These are phyloP conservation scores for Mycena filopes DNA, from an alignment of 768 basidiomycete genomes.

Conservation along the genomic window DNA sequence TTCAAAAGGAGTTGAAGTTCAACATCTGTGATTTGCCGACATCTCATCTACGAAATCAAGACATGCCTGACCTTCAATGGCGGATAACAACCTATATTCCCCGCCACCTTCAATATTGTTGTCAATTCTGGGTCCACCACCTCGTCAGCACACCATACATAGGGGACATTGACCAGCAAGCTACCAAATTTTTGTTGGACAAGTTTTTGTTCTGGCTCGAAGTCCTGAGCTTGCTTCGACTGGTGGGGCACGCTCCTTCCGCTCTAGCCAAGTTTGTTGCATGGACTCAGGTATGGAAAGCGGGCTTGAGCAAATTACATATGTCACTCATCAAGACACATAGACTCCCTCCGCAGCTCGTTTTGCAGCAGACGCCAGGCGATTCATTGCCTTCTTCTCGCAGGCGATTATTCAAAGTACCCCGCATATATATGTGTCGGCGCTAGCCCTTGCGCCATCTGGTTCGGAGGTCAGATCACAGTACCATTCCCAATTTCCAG, in stretches of 20 bases:
- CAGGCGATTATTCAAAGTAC: neutral
- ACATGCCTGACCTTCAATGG: constrained; percentile 4
- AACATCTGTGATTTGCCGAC: constrained; percentile 17
- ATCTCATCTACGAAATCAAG: constrained; percentile 11
- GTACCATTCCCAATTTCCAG: neutral
- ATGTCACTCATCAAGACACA: neutral
- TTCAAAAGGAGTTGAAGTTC: constrained; percentile 15
- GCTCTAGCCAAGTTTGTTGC: neutral
- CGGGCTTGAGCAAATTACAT: neutral
- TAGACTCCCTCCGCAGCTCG: no score
- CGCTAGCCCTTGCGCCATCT: constrained; percentile 1
- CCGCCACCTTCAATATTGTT: constrained; percentile 20
- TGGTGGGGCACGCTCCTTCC: neutral
- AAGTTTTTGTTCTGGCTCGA: constrained; percentile 24
- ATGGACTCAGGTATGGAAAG: neutral
- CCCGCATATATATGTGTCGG: constrained; percentile 12
- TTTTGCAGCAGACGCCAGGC: constrained; percentile 1
- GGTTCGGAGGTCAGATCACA: neutral
- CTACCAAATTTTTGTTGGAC: constrained; percentile 5
- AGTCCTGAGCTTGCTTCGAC: neutral
- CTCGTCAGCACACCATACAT: neutral
- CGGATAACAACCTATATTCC: constrained; percentile 14
- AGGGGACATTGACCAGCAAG: neutral
- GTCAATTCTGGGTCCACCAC: constrained; percentile 27
- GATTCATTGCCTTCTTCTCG: neutral